Percentiles rank a stretch among this genome's conserved stretches.
These are phyloP conservation scores for Trichoderma sp. DNA, from an alignment of 2,329 filamentous ascomycete species.

Conservation along the genomic window DNA sequence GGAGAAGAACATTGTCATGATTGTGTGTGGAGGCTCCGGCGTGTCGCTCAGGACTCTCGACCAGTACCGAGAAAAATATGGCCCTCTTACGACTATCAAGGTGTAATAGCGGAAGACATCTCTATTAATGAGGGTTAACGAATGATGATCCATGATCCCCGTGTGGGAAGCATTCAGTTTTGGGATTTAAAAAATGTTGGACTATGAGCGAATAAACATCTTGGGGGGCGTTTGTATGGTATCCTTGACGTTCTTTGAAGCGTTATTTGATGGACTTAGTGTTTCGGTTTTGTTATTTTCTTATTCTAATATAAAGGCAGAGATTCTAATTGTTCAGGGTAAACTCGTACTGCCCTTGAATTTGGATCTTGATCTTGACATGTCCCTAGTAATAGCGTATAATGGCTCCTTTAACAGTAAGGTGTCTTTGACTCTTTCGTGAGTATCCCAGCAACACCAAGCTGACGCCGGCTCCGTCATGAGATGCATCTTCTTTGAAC, in stretches of 20 bases:
- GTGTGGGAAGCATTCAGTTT: not conserved
- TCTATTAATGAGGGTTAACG: not conserved
- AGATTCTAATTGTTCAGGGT: not conserved
- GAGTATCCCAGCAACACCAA: not conserved
- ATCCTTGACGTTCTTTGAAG: not conserved
- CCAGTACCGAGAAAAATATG: slow-evolving; percentile 52
- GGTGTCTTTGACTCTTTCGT: not conserved
- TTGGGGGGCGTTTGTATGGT: not conserved
- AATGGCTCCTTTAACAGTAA: not conserved
- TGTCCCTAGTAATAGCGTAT: not conserved
- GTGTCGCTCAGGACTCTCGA: slow-evolving; percentile 61
- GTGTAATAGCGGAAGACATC: slow-evolving; percentile 17
- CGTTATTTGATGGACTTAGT: no score
- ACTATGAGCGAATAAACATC: not conserved
- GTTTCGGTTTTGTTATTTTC: no score
- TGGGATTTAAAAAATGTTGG: not conserved
- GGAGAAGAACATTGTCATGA: slow-evolving; percentile 71
- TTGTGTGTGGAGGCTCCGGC: slow-evolving; percentile 78
- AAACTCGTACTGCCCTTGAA: not conserved
- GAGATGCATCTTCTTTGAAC: not conserved
- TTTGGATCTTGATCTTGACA: not conserved
- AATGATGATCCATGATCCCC: not conserved
- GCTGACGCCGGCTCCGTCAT: not conserved
- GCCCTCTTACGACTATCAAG: slow-evolving; percentile 33
- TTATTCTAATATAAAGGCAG: not conserved